These are phyloP conservation scores for Cavenderia fasciculata DNA, from an alignment of 78 protist genomes.

Conservation along the genomic window DNA sequence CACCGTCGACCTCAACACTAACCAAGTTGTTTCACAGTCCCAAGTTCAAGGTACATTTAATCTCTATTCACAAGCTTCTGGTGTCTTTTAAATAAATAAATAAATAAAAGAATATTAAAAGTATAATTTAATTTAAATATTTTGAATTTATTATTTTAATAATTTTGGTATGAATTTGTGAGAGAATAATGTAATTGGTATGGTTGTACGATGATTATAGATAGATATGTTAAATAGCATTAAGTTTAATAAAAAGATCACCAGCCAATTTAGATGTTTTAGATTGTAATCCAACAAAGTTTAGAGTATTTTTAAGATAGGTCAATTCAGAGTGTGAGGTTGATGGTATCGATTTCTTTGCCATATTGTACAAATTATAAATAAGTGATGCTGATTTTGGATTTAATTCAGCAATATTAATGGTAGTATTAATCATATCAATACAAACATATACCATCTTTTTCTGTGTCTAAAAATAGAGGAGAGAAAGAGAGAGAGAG, in stretches of 20 bases:
- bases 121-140: no score
- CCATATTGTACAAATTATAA: conserved; percentile 63
- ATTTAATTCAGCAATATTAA: conserved; percentile 52
- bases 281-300: conserved; percentile 13
- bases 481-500: not conserved
- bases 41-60: no score
- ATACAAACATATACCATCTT: conserved; percentile 59
- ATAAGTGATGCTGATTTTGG: conserved; percentile 63
- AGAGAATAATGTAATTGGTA: no score
- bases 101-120: no score
- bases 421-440: conserved; percentile 36
- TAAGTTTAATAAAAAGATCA: conserved; percentile 34
- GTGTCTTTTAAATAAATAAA: no score
- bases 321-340: conserved; percentile 17
- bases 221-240: not conserved
- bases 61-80: no score
- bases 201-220: no score
- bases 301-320: conserved; percentile 43
- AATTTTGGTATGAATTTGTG: no score
- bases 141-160: no score
- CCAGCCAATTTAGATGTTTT: conserved; percentile 20
- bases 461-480: conserved; percentile 43
- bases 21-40: no score
- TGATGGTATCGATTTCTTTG: conserved; percentile 48
- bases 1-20: no score